A percentile compares a stretch with the other conserved stretches of the same genome.
phyloP scores from a whole-genome alignment of 306 rosid species.

The Rosa persica region DNA sequence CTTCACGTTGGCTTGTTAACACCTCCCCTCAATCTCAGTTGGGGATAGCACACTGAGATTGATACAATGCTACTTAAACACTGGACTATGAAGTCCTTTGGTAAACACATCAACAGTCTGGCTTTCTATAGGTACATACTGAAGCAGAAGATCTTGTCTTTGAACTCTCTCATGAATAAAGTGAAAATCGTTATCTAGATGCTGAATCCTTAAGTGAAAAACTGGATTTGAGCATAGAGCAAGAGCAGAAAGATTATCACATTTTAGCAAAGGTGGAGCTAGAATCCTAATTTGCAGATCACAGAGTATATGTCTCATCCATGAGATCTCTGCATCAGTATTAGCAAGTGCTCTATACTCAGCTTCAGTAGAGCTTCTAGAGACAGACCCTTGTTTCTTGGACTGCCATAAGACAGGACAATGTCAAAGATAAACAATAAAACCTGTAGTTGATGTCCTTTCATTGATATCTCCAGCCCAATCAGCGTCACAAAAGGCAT shows the following conservation, averaged over 20 bases:
- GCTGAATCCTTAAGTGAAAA: neutral
- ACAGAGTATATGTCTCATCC: neutral
- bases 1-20: neutral
- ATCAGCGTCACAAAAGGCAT: neutral
- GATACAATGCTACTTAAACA: neutral
- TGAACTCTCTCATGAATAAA: neutral
- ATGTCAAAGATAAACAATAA: no score
- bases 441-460: no score
- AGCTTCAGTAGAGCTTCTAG: no score
- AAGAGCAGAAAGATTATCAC: neutral
- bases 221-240: neutral
- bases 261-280: neutral
- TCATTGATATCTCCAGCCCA: neutral
- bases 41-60: neutral
- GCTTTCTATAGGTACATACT: neutral
- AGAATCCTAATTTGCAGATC: neutral
- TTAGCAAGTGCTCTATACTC: neutral
- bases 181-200: neutral
- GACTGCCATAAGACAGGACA: no score
- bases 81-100: neutral
- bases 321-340: neutral
- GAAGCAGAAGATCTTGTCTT: fast-evolving
- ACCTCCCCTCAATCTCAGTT: neutral
- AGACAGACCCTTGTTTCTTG: no score
- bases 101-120: neutral